Percentiles rank a stretch among this genome's conserved stretches.
Conservation (phyloP, 805 yeast species). For the Ogataea trehaloabstinens region DNA sequence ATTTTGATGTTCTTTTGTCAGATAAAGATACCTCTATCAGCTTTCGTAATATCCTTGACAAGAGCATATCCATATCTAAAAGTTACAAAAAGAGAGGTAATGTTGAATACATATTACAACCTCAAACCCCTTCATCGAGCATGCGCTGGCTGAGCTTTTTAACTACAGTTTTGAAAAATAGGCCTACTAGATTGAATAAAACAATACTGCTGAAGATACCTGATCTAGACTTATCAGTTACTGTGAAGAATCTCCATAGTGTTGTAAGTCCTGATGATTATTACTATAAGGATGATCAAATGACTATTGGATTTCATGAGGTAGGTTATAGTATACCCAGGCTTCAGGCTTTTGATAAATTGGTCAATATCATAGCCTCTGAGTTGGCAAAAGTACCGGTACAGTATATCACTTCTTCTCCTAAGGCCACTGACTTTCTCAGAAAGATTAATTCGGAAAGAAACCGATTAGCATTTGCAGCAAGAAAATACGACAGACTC, state of each 20-base stretch:
- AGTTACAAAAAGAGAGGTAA: conserved; percentile 9
- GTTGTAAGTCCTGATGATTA: conserved; percentile 9
- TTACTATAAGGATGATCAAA: neutral
- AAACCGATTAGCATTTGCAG: conserved; percentile 40
- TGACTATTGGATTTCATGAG: conserved; percentile 2
- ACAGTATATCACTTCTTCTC: conserved; percentile 4
- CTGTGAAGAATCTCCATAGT: conserved; percentile 28
- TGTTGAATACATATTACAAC: conserved; percentile 48
- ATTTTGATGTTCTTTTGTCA: conserved; percentile 20
- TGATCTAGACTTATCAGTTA: conserved; percentile 41
- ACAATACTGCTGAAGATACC: conserved; percentile 41
- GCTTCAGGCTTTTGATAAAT: conserved; percentile 33
- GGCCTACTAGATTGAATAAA: conserved; percentile 7
- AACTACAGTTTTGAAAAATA: conserved; percentile 41
- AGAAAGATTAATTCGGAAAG: conserved; percentile 23
- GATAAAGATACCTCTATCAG: conserved; percentile 36
- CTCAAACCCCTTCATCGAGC: conserved; percentile 52
- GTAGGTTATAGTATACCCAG: conserved; percentile 28
- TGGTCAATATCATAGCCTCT: conserved; percentile 37
- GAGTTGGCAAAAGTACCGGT: conserved; percentile 18
- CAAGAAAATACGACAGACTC: conserved; percentile 69
- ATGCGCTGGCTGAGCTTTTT: conserved; percentile 65
- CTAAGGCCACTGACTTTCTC: conserved; percentile 15
- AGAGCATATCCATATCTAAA: conserved; percentile 56
- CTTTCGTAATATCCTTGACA: conserved; percentile 67